Percentiles rank a stretch among this genome's conserved stretches.
These are phyloP conservation scores for Fraxinus albicans DNA, from an alignment of 305 asterid species.

Conservation along the genomic window DNA sequence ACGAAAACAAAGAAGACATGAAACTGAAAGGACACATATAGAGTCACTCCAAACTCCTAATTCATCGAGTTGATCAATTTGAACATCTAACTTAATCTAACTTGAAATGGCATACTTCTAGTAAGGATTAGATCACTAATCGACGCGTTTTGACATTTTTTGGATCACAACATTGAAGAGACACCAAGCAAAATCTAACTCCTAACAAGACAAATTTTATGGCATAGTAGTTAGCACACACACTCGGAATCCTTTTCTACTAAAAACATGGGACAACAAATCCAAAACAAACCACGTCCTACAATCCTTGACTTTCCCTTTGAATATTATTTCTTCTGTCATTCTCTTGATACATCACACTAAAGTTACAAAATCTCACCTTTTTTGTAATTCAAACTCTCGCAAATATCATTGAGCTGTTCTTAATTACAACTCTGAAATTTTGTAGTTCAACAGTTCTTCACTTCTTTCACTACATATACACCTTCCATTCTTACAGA, in stretches of 20 bases:
- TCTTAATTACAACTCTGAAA: not conserved
- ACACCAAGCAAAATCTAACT: not conserved
- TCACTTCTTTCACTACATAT: constrained; percentile 12
- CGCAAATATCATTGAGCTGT: not conserved
- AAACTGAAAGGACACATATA: not conserved
- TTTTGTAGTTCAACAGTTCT: constrained; percentile 37
- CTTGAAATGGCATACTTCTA: not conserved
- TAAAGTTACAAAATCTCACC: not conserved
- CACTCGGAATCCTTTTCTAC: not conserved
- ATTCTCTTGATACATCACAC: not conserved
- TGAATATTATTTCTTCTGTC: not conserved
- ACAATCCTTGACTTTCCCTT: not conserved
- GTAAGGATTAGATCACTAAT: not conserved
- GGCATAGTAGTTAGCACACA: not conserved
- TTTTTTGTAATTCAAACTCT: not conserved
- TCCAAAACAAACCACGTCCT: not conserved
- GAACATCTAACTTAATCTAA: not conserved
- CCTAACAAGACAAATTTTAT: not conserved
- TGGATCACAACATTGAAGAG: not conserved
- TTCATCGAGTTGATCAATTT: not conserved
- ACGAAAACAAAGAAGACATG: not conserved
- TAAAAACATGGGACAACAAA: not conserved
- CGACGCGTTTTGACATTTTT: not conserved
- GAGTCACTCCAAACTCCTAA: not conserved
- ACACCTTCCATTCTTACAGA: constrained; percentile 5